Base-by-base conservation (phyloP, 192 early-diverging fungal genomes). In the Backusella liffmaniae region DNA sequence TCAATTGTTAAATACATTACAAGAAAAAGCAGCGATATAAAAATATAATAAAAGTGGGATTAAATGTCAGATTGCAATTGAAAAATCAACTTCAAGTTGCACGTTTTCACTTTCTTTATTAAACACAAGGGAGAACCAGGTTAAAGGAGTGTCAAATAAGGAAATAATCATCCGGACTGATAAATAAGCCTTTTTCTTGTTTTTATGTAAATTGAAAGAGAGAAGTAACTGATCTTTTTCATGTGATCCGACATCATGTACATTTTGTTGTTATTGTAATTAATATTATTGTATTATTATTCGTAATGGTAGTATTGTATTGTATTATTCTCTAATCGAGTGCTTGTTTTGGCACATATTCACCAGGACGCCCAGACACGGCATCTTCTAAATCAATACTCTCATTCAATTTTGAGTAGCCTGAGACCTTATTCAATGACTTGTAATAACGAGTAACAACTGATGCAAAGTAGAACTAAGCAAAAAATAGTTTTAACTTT, bases 381-480 rank as follows among this genome's bases (percentile, higher is more conserved):
- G 70, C 26, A 30, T 71, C 70, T n/a, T 71, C 70, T 49, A 71
- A 71, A 34, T 71, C 70, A 15, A 71, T 71, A 32, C 42, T 71
- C 7, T 71, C 70, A 23, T n/a, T 70, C 5, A 71, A 3, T 23
- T 32, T 44, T 26, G 70, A 71, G 23, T 71, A 71, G 13, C 29
- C 42, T 26, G 70, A 71, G 26, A 46, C 42, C 41, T 44, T 71
- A 44, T 49, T 74, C 53, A 79, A 30, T 12, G 36, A 26, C 7
- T 26, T 65, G 44, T 74, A 79, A 65, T 79, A 79, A 46, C 65
- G 67, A 26, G 72, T 79, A 12, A 79, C 34, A 9, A 79, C 66
- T 9, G 74, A 8, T 23, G 77, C 77, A 70, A 74, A 79, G 34
- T 79, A 79, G n/a, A 79, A 32, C 77, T 79, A 46, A 18, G n/a